Percentiles rank a stretch among this genome's conserved stretches.
phyloP scores from a whole-genome alignment of 441 rosid species.

The Jatropha multifida region DNA sequence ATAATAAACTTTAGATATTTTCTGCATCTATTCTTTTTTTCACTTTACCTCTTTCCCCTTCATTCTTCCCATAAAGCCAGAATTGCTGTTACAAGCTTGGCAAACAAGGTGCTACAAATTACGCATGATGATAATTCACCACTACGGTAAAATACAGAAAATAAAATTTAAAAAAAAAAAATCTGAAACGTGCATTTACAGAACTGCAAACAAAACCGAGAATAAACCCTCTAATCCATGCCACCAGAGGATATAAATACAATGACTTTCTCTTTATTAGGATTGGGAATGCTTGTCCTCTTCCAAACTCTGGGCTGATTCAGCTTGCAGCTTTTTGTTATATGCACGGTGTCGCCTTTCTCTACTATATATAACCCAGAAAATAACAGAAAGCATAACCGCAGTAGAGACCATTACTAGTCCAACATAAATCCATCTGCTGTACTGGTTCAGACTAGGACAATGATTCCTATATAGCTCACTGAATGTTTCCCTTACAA shows the following conservation, averaged over 20 bases:
- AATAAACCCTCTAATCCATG: neutral
- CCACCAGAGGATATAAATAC: neutral
- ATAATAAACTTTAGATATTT: too few species aligned
- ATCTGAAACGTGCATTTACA: neutral
- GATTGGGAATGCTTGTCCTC: slow-evolving; percentile 16
- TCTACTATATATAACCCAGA: slow-evolving; percentile 72
- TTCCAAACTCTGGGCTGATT: slow-evolving; percentile 13
- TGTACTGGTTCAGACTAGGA: slow-evolving; percentile 56
- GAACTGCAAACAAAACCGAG: neutral
- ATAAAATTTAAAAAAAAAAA: neutral
- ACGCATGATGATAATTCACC: neutral
- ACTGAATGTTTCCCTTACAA: slow-evolving; percentile 68
- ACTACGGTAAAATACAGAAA: too few species aligned
- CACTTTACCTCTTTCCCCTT: neutral
- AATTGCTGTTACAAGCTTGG: neutral
- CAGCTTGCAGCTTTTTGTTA: slow-evolving; percentile 24
- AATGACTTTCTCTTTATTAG: neutral
- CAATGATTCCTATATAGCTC: slow-evolving; percentile 59
- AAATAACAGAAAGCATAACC: slow-evolving; percentile 80
- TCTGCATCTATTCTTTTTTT: neutral
- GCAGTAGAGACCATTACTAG: slow-evolving; percentile 68
- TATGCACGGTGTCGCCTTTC: slow-evolving; percentile 53
- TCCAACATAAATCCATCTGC: slow-evolving; percentile 68
- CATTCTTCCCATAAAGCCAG: neutral
- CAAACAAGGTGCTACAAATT: neutral